Percentiles rank a stretch among this genome's conserved stretches.
phyloP scores from a whole-genome alignment of 1,139 yeast genomes.

The Candida freyschussii region DNA sequence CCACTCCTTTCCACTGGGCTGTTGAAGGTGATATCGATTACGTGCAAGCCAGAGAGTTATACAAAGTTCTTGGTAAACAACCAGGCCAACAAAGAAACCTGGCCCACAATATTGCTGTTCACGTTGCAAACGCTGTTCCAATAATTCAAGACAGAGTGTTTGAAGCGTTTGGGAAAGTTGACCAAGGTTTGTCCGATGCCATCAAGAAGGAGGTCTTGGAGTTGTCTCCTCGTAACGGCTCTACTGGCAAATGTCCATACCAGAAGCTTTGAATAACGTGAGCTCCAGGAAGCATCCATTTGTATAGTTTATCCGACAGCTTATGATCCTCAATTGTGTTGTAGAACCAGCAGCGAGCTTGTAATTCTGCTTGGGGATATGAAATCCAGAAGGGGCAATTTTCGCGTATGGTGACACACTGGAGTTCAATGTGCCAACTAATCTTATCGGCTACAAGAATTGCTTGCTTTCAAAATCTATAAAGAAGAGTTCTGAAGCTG shows the following conservation, averaged over 20 bases:
- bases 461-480: too few relatives aligned
- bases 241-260: conserved; percentile 21
- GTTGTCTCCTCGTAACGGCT: conserved; percentile 42
- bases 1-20: conserved; percentile 85
- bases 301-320: too few relatives aligned
- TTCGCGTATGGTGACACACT: too few relatives aligned
- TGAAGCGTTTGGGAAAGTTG: conserved; percentile 71
- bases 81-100: conserved; percentile 78
- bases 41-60: conserved; percentile 62
- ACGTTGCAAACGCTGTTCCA: conserved; percentile 64
- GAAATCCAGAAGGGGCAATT: too few relatives aligned
- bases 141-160: conserved; percentile 76
- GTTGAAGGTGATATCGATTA: conserved; percentile 63
- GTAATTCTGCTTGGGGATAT: too few relatives aligned
- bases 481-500: too few relatives aligned
- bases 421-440: too few relatives aligned
- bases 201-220: conserved; percentile 61
- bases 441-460: too few relatives aligned
- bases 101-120: conserved; percentile 80
- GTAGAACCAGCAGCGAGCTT: too few relatives aligned
- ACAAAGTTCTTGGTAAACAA: conserved; percentile 67
- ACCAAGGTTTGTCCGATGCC: conserved; percentile 54
- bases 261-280: conserved; percentile 14
- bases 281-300: too few relatives aligned
- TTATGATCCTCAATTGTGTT: too few relatives aligned